Evolutionary conservation across 805 yeast genomes (phyloP).

Genomic region (Candida ortonii): DNA sequence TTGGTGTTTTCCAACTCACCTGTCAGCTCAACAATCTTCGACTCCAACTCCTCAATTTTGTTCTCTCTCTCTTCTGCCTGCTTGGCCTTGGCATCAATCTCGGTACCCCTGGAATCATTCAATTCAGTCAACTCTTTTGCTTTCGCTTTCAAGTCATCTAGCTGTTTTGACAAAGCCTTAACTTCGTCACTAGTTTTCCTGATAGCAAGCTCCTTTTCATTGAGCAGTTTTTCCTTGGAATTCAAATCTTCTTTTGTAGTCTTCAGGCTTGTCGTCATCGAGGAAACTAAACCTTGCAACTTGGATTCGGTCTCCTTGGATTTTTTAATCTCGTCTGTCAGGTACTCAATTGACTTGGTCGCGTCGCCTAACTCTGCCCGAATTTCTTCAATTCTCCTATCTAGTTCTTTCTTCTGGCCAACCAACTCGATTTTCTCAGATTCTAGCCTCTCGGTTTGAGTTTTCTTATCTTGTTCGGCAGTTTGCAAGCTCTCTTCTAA

Average conservation of each 20-base stretch:
- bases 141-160: background rate
- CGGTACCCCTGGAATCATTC: background rate
- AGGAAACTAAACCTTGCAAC: background rate
- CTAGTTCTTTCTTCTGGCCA: conserved; percentile 2
- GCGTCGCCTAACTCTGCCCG: conserved; percentile 2
- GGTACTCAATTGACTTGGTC: background rate
- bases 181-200: conserved; percentile 3
- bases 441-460: conserved; percentile 18
- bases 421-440: conserved; percentile 7
- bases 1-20: conserved; percentile 13
- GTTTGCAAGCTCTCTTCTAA: conserved; percentile 37
- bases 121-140: background rate
- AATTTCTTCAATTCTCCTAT: conserved; percentile 1
- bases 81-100: conserved; percentile 1
- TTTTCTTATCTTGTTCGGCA: conserved; percentile 9
- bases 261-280: conserved; percentile 8
- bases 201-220: conserved; percentile 15
- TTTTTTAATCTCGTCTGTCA: conserved; percentile 2
- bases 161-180: background rate
- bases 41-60: conserved; percentile 2
- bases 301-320: background rate
- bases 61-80: conserved; percentile 5
- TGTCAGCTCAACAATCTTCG: conserved; percentile 1
- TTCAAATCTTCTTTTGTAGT: conserved; percentile 5
- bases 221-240: conserved; percentile 1